phyloP scores from a whole-genome alignment of 163 green algal genomes.

The Dunaliella salina region DNA sequence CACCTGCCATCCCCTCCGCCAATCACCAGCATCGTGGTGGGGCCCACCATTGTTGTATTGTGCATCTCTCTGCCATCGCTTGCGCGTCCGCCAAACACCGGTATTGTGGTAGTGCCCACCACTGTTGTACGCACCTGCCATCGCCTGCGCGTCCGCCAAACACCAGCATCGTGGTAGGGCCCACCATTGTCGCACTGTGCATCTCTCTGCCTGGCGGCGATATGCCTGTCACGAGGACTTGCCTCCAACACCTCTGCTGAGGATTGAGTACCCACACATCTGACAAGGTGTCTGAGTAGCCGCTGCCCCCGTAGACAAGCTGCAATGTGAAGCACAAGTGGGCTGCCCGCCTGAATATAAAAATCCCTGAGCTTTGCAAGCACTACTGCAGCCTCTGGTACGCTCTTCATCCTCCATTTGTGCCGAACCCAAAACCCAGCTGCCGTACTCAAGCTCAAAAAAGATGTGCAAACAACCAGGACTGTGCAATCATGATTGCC shows the following conservation, averaged over 20 bases:
- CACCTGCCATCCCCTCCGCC: constrained; percentile 45
- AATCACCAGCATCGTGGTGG: constrained; percentile 45
- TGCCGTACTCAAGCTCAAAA: too few relatives aligned
- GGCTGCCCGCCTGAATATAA: too few relatives aligned
- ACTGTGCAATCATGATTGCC: too few relatives aligned
- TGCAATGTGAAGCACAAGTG: constrained; percentile 17
- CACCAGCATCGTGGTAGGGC: constrained; percentile 39
- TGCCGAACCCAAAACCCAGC: too few relatives aligned
- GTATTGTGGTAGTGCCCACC: constrained; percentile 34
- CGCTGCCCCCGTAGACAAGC: constrained; percentile 64
- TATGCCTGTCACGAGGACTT: constrained; percentile 7
- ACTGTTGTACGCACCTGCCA: constrained; percentile 38
- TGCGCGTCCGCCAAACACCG: constrained; percentile 51
- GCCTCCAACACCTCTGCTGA: constrained; percentile 30
- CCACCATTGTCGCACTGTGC: constrained; percentile 46
- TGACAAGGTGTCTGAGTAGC: constrained; percentile 50
- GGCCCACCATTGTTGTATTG: constrained; percentile 38
- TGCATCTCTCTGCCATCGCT: constrained; percentile 50
- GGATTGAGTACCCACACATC: constrained; percentile 67
- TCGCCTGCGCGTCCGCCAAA: constrained; percentile 45
- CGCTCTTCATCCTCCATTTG: too few relatives aligned
- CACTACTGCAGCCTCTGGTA: too few relatives aligned
- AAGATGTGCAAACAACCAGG: too few relatives aligned
- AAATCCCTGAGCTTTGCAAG: too few relatives aligned
- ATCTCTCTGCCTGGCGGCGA: constrained; percentile 44